These are phyloP conservation scores for Didymellaceae sp. DNA, from an alignment of 2,329 filamentous ascomycete genomes.

Conservation along the genomic window DNA sequence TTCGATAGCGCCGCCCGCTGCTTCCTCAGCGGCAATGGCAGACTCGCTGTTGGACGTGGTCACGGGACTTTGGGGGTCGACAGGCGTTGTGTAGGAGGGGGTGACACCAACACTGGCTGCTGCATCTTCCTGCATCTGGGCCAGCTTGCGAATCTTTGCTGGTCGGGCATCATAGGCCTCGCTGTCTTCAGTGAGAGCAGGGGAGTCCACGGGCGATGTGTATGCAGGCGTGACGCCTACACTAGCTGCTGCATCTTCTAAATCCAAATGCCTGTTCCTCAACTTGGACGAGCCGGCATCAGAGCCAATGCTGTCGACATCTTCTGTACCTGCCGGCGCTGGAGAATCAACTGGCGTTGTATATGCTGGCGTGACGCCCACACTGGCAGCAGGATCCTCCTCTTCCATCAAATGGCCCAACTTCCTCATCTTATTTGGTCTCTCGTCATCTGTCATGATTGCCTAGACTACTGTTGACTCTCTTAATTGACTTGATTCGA, in stretches of 20 bases:
- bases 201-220: constrained; percentile 15
- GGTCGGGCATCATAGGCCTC: constrained; percentile 58
- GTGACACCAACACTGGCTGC: constrained; percentile 17
- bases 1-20: constrained; percentile 8
- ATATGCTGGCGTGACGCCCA: constrained; percentile 16
- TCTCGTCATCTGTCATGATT: constrained; percentile 63
- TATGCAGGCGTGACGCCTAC: constrained; percentile 14
- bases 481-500: constrained; percentile 5
- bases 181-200: constrained; percentile 12
- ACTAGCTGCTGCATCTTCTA: constrained; percentile 14
- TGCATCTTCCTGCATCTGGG: constrained; percentile 34
- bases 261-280: constrained; percentile 12
- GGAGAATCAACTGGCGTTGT: constrained; percentile 18
- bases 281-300: constrained; percentile 6
- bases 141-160: constrained; percentile 61
- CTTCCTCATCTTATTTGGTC: constrained; percentile 63
- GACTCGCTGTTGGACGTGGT: constrained; percentile 21
- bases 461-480: neutral
- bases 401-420: constrained; percentile 47
- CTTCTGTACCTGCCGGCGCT: constrained; percentile 3
- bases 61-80: constrained; percentile 18
- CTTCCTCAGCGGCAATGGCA: constrained; percentile 9
- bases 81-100: constrained; percentile 17
- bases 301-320: constrained; percentile 1
- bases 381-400: constrained; percentile 15